A percentile compares a stretch with the other conserved stretches of the same genome.
Conservation (phyloP, 148 eudicot species). For the Salicornia ramosissima region DNA sequence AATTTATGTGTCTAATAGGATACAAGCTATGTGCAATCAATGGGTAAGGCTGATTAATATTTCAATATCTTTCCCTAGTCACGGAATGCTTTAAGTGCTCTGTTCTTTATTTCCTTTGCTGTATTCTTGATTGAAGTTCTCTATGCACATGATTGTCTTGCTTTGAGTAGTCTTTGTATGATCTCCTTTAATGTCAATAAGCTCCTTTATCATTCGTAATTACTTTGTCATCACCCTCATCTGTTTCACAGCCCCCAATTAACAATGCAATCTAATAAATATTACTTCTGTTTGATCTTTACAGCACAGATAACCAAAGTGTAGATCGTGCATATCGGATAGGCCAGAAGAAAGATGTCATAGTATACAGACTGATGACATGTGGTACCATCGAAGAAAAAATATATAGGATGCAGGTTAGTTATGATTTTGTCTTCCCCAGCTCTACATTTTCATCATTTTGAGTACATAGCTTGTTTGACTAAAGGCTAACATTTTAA, state of each 20-base stretch:
- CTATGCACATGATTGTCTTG: too few species aligned
- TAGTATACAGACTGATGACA: conserved; percentile 95
- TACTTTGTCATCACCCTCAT: neutral
- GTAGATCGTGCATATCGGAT: conserved; percentile 98
- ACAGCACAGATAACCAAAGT: conserved; percentile 95
- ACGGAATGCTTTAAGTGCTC: too few species aligned
- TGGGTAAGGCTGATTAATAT: too few species aligned
- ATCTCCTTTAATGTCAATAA: too few species aligned
- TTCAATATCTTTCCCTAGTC: too few species aligned
- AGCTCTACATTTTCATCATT: neutral
- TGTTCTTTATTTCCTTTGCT: too few species aligned
- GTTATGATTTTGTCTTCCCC: neutral
- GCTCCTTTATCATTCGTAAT: too few species aligned
- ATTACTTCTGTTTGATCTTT: conserved; percentile 11
- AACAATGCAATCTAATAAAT: neutral
- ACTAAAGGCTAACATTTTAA: conserved; percentile 3
- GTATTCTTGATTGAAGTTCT: too few species aligned
- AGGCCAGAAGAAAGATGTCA: conserved; percentile 92
- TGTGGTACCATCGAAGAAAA: conserved; percentile 95
- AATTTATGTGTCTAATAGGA: too few species aligned
- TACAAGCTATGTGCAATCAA: too few species aligned
- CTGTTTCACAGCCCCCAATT: too few species aligned
- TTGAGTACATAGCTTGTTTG: neutral
- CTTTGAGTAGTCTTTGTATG: too few species aligned
- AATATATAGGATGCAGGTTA: conserved; percentile 91